Conservation (phyloP, 1,139 yeast genomes). For the Candida pseudoviswanathii region DNA sequence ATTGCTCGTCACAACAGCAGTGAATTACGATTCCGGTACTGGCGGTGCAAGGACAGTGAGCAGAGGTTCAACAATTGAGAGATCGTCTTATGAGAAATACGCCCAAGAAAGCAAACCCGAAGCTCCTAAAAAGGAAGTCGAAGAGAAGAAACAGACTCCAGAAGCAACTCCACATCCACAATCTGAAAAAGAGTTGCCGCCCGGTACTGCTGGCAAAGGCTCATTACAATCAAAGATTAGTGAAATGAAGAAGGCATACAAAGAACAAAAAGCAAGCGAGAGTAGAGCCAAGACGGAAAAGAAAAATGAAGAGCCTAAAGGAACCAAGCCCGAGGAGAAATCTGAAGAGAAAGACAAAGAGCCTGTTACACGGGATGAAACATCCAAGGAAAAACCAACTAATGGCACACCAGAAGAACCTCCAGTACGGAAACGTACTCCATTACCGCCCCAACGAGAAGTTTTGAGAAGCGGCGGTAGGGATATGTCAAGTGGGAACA, state of each 20-base stretch:
- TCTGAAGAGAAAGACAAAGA: not conserved
- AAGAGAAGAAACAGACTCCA: not conserved
- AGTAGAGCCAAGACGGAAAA: not conserved
- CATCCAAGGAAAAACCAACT: not conserved
- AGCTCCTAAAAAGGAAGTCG: not conserved
- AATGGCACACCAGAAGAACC: not conserved
- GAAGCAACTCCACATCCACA: not conserved
- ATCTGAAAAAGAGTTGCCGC: not conserved
- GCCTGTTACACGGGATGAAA: not conserved
- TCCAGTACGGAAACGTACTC: not conserved
- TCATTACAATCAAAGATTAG: not conserved
- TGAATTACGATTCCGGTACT: constrained; percentile 27
- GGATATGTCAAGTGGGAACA: constrained; percentile 3
- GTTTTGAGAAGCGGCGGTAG: not conserved
- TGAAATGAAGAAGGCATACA: constrained; percentile 2
- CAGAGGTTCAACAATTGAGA: constrained; percentile 21
- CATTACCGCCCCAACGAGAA: constrained; percentile 4
- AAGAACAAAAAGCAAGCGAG: not conserved
- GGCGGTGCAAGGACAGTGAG: constrained; percentile 23
- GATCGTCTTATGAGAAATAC: constrained; percentile 33
- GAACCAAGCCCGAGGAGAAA: not conserved
- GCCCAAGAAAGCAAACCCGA: constrained; percentile 15
- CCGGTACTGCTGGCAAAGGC: not conserved
- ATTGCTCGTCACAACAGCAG: constrained; percentile 11
- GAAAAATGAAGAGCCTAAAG: not conserved